Conservation (phyloP, 1,284 basidiomycete genomes). For the Heliocybe sulcata region DNA sequence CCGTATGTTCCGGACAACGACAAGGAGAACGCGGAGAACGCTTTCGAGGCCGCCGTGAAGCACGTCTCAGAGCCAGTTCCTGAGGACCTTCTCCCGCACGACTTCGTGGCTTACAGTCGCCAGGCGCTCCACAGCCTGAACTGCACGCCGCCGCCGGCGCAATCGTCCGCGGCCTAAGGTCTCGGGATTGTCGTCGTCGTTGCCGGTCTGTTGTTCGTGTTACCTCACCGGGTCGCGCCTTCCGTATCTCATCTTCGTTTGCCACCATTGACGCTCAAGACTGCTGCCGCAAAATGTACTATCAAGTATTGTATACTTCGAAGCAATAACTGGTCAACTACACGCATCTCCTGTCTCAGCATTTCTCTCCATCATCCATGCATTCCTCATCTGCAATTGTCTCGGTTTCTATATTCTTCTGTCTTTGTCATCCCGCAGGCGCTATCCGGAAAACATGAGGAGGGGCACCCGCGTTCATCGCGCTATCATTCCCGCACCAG, state of each 20-base stretch:
- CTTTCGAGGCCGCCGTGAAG: slow-evolving; percentile 62
- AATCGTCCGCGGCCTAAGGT: slow-evolving; percentile 27
- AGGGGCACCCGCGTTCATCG: background rate
- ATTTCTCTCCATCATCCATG: slow-evolving; percentile 62
- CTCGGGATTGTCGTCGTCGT: background rate
- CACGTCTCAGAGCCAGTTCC: slow-evolving; percentile 55
- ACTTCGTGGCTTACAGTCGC: slow-evolving; percentile 69
- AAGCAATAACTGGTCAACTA: slow-evolving; percentile 41
- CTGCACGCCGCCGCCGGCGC: slow-evolving; percentile 41
- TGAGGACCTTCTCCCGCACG: slow-evolving; percentile 72
- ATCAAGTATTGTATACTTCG: slow-evolving; percentile 55
- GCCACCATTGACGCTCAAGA: slow-evolving; percentile 17
- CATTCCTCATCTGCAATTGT: slow-evolving; percentile 48
- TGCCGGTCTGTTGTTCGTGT: too few species aligned
- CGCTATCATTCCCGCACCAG: background rate
- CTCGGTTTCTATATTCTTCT: slow-evolving; percentile 27
- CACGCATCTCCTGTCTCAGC: slow-evolving; percentile 46
- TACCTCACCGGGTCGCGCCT: too few species aligned
- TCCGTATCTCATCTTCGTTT: slow-evolving; percentile 16
- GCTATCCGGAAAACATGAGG: slow-evolving; percentile 1
- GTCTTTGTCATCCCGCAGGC: slow-evolving; percentile 23
- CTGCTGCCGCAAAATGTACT: slow-evolving; percentile 64
- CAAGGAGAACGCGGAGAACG: slow-evolving; percentile 68
- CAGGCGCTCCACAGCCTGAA: slow-evolving; percentile 64
- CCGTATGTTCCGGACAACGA: slow-evolving; percentile 52